These are phyloP conservation scores for Plasmodium gonderi DNA, from an alignment of 169 alveolate genomes.

Conservation along the genomic window DNA sequence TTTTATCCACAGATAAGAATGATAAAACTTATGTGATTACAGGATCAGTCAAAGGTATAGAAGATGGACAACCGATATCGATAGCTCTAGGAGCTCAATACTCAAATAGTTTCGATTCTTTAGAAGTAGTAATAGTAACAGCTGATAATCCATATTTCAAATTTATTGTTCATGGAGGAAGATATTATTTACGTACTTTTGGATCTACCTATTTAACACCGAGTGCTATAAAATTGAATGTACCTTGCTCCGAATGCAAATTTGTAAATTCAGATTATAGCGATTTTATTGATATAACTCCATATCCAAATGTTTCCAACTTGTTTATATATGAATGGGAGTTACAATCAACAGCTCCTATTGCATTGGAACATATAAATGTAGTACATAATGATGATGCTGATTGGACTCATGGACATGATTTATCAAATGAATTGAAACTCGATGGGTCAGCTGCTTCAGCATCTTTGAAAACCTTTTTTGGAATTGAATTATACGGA, in stretches of 20 bases:
- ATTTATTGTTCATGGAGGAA: constrained; percentile 78
- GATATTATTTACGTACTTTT: constrained; percentile 78
- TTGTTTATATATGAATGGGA: constrained; percentile 79
- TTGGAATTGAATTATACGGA: constrained; percentile 83
- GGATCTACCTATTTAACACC: constrained; percentile 84
- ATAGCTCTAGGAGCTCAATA: constrained; percentile 82
- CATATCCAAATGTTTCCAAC: constrained; percentile 44
- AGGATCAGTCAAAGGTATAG: constrained; percentile 79
- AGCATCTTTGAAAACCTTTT: constrained; percentile 77
- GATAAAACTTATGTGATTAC: constrained; percentile 14
- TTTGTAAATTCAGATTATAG: constrained; percentile 40
- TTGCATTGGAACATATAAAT: constrained; percentile 78
- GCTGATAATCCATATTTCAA: constrained; percentile 45
- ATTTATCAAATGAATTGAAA: constrained; percentile 66
- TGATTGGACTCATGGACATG: constrained; percentile 75
- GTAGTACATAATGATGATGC: constrained; percentile 80
- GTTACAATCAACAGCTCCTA: constrained; percentile 78
- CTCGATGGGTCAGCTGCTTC: constrained; percentile 83
- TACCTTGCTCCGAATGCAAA: constrained; percentile 81
- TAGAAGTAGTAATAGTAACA: constrained; percentile 70
- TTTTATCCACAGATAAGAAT: background rate
- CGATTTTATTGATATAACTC: constrained; percentile 36
- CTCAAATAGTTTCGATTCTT: constrained; percentile 80
- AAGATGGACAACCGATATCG: constrained; percentile 79
- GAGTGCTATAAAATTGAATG: constrained; percentile 73